Evolutionary conservation across 179 eudicot species (phyloP), one percentile per base, ranked within the genome.

Genomic region (Heliamphora pulchella): DNA sequence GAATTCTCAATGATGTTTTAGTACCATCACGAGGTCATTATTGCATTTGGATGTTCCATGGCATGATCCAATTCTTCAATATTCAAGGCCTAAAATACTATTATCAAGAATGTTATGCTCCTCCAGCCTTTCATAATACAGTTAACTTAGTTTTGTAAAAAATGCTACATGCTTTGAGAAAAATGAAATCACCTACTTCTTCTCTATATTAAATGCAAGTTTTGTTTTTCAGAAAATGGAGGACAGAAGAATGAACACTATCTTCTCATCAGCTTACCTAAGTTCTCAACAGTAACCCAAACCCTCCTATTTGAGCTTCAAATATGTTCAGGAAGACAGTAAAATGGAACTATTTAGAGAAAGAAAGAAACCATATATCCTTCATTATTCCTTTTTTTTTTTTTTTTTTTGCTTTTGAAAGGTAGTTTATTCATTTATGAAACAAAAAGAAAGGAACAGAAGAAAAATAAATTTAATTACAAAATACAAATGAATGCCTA

Each of bases 381-480:
- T 77, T 77, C 73, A 39, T 44, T 58, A 44, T 31, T 31, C 39
- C 39, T 31, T 31, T 31, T 31, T 31, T 31, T 31, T 31, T 31
- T 31, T 31, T 31, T 31, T 31, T 31, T 31, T 31, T 31, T 31
- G 0, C 39, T 31, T 31, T 31, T 31, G 39, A 31, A 31, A 31
- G 39, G 39, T 31, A 31, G 39, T 31, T 31, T 31, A 59, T 58
- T 50, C 6, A 59, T 43, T 68, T 78, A 41, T 15, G 59, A 31
- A 78, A 78, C 70, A 44, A 67, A 5, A 47, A 62, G 57, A 58
- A 31, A 22, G 31, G 9, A 65, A 3, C 22, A 22, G 63, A 67
- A 31, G 39, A 78, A 54, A 47, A 68, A 67, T 0, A 43, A 78
- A 54, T 9, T 47, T 67, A 17, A 67, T 67, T 64, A 41, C 80